Conservation (phyloP, 352 stramenopile genomes). For the Pythium periplocum region DNA sequence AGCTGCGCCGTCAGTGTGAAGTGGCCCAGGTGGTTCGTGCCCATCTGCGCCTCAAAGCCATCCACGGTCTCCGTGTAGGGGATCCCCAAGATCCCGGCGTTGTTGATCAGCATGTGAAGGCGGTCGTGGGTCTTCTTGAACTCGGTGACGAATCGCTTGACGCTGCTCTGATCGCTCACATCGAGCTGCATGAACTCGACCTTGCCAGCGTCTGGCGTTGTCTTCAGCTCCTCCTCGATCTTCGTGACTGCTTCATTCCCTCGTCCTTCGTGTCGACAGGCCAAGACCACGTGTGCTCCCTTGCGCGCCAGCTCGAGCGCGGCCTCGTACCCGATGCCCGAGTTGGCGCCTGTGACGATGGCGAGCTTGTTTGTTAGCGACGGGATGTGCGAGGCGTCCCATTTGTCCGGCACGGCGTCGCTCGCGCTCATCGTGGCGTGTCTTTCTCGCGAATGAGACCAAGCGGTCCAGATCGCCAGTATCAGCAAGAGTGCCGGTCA, state of each 20-base stretch:
- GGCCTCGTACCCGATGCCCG: conserved; percentile 24
- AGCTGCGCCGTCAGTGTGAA: conserved; percentile 27
- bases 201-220: conserved; percentile 26
- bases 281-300: conserved; percentile 23
- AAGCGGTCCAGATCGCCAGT: too few relatives aligned
- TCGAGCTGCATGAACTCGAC: conserved; percentile 4
- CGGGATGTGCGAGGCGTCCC: too few relatives aligned
- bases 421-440: too few relatives aligned
- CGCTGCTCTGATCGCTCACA: conserved; percentile 7
- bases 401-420: too few relatives aligned
- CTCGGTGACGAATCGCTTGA: conserved; percentile 16
- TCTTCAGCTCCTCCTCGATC: conserved; percentile 6
- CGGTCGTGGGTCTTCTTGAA: conserved; percentile 15
- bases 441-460: too few relatives aligned
- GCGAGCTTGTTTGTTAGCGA: conserved; percentile 14
- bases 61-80: conserved; percentile 17
- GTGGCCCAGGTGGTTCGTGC: conserved; percentile 33
- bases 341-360: conserved; percentile 31
- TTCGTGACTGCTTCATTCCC: conserved; percentile 15
- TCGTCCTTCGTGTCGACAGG: conserved; percentile 20
- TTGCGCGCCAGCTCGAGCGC: conserved; percentile 15
- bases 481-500: too few relatives aligned
- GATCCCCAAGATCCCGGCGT: conserved; percentile 24
- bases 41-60: conserved; percentile 34
- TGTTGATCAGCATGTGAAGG: conserved; percentile 30